Evolutionary conservation across 257 asterid genomes (phyloP).

Genomic region (Anisodus tanguticus): DNA sequence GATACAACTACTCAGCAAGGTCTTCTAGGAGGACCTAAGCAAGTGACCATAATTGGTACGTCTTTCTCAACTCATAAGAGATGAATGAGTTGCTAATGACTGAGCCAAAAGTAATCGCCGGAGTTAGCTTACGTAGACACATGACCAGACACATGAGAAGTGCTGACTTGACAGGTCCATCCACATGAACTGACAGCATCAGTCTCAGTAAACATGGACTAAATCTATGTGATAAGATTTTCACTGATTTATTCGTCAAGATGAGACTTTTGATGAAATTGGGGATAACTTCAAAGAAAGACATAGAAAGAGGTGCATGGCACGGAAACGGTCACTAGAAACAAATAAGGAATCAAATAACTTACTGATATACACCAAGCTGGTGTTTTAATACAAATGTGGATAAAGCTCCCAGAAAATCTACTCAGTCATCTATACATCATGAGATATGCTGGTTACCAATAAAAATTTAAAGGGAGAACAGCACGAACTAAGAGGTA

Average conservation of each 20-base stretch:
- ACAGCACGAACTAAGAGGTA: not conserved
- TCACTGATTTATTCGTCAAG: not conserved
- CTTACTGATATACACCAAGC: not conserved
- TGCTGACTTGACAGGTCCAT: not conserved
- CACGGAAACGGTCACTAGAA: conserved; percentile 1
- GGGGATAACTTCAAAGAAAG: not conserved
- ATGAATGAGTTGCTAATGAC: not conserved
- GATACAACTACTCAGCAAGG: conserved; percentile 10
- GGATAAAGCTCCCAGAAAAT: not conserved
- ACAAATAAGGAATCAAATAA: not conserved
- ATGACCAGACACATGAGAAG: not conserved
- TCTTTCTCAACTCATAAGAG: not conserved
- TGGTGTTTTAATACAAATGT: not conserved
- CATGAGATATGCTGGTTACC: too few relatives aligned
- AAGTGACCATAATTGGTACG: not conserved
- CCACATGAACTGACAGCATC: not conserved
- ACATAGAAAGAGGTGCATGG: not conserved
- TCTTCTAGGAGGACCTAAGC: not conserved
- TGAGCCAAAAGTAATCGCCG: not conserved
- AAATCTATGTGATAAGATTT: not conserved
- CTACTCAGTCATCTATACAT: not conserved
- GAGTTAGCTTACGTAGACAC: not conserved
- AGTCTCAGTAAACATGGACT: not conserved
- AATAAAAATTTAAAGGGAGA: not conserved
- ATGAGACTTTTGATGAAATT: not conserved